Evolutionary conservation across 108 stramenopile species (phyloP).

Genomic region (Schizochytrium sp.): DNA sequence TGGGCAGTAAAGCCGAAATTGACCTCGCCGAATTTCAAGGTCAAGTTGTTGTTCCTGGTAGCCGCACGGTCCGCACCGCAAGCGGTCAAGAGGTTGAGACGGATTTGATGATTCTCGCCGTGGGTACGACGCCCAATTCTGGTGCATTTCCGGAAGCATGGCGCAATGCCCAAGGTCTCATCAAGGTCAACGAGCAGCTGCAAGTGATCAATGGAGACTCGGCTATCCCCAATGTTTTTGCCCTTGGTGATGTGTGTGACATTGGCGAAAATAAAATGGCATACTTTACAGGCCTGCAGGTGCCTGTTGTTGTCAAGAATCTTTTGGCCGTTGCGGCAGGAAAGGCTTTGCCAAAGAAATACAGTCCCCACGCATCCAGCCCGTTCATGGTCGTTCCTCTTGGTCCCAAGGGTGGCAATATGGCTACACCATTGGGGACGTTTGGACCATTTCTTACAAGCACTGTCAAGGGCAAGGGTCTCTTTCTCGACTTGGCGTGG

Average conservation of each 20-base stretch:
- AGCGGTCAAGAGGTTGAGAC: background rate
- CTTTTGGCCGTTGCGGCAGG: background rate
- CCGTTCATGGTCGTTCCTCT: background rate
- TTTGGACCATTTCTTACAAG: background rate
- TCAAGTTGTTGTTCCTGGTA: background rate
- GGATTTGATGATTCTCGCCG: background rate
- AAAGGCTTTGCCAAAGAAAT: background rate
- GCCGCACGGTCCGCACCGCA: background rate
- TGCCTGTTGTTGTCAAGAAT: background rate
- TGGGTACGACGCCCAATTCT: background rate
- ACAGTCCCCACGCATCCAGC: background rate
- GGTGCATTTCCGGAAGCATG: background rate
- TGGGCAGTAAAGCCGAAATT: background rate
- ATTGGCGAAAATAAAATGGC: background rate
- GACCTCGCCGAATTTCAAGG: background rate
- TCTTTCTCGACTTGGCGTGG: background rate
- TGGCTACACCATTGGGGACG: background rate
- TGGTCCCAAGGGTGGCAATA: background rate
- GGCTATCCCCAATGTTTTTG: background rate
- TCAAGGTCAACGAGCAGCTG: background rate
- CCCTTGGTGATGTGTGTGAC: background rate
- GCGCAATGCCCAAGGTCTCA: background rate
- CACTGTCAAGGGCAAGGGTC: background rate
- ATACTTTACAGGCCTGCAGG: background rate
- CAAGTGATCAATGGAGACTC: background rate